Conservation (phyloP, 1,284 basidiomycete genomes). For the Cryptococcus depauperatus region DNA sequence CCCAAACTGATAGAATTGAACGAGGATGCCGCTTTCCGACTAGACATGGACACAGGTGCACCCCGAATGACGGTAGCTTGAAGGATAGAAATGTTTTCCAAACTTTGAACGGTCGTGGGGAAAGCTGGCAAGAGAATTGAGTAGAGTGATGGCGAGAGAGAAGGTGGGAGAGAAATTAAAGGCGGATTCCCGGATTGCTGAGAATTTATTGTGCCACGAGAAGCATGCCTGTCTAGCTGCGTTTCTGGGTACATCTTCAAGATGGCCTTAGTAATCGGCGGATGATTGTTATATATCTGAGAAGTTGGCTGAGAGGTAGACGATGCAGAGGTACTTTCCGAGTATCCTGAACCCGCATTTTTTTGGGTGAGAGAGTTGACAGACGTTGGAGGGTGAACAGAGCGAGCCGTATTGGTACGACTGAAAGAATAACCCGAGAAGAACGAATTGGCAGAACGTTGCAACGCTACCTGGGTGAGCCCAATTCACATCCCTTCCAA, state of each 20-base stretch:
- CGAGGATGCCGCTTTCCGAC: conserved; percentile 7
- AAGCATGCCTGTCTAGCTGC: too few relatives aligned
- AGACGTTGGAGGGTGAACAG: conserved; percentile 6
- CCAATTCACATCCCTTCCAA: neutral
- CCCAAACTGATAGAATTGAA: conserved; percentile 1
- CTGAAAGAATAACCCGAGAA: conserved; percentile 6
- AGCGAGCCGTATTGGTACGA: conserved; percentile 6
- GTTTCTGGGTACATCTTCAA: conserved; percentile 5
- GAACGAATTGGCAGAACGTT: conserved; percentile 8
- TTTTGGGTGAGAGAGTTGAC: conserved; percentile 7
- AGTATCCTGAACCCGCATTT: neutral
- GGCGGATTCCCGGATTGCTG: conserved; percentile 2
- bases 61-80: conserved; percentile 20
- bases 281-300: neutral
- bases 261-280: conserved; percentile 1
- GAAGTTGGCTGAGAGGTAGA: conserved; percentile 7
- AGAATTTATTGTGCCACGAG: too few relatives aligned
- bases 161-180: conserved; percentile 1
- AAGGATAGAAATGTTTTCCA: conserved; percentile 29
- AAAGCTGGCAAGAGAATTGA: conserved; percentile 25
- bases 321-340: conserved; percentile 7
- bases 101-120: conserved; percentile 16
- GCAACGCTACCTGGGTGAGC: conserved; percentile 4
- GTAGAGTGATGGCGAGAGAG: conserved; percentile 1
- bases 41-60: conserved; percentile 1